phyloP scores from a whole-genome alignment of 140 eudicot species.

The Oenanthe javanica region DNA sequence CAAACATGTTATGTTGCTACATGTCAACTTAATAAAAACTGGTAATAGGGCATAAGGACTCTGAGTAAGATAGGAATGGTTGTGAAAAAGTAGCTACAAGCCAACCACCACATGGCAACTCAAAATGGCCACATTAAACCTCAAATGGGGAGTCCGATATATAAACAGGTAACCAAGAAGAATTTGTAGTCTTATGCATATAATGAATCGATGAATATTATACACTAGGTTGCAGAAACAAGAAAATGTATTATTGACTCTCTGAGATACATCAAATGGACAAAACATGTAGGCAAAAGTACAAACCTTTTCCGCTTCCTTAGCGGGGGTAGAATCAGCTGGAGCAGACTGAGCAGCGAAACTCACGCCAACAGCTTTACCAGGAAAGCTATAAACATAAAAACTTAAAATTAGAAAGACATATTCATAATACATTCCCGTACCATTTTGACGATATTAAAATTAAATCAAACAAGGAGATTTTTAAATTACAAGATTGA shows the following conservation, averaged over 20 bases:
- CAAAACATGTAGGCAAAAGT: neutral
- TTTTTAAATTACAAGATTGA: too few species aligned
- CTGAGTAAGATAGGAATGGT: neutral
- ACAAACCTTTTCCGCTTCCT: slow-evolving; percentile 50
- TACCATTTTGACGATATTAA: too few species aligned
- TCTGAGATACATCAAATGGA: too few species aligned
- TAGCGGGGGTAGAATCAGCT: slow-evolving; percentile 54
- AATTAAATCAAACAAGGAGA: too few species aligned
- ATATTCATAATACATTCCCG: neutral
- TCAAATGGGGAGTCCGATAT: neutral
- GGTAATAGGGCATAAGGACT: neutral
- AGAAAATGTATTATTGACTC: neutral
- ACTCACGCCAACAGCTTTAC: slow-evolving; percentile 80
- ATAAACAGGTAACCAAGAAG: too few species aligned
- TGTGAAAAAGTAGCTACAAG: neutral
- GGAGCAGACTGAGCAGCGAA: slow-evolving; percentile 40
- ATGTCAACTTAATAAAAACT: neutral
- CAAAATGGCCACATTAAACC: neutral
- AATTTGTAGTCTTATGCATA: neutral
- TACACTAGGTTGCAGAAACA: neutral
- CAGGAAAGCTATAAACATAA: slow-evolving; percentile 59
- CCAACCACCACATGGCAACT: neutral
- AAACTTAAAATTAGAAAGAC: neutral
- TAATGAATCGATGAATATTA: neutral
- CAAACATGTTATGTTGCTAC: neutral